Evolutionary conservation across 148 eudicot genomes (phyloP), one percentile per base, ranked within the genome.

Genomic region (Rhododendron mucronatum): DNA sequence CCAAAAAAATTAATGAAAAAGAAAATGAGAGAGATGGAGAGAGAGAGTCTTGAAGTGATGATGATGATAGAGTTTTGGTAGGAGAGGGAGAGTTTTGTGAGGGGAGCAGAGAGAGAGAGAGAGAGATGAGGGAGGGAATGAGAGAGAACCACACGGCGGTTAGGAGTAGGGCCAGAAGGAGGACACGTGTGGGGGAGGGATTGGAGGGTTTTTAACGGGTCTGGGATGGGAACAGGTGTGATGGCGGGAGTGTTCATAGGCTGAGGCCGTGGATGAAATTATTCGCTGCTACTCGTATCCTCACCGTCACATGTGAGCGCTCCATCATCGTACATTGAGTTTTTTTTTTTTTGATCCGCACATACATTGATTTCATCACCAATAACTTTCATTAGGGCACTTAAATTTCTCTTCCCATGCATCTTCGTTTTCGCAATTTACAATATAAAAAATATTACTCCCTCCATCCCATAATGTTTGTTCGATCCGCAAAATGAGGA

Each of bases 61-160:
- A 61, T 53, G 9, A 53, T 53, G 59, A 53, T 53, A 65, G 83
- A 84, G 83, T 55, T 74, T 41, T 59, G 82, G 85, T 37, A 78
- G 79, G 83, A 78, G 76, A 30, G 35, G 59, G 85, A 87, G 33
- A 61, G 78, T 50, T 78, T 41, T 12, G 76, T 48, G 50, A 14
- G 35, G 21, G 80, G 20, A 35, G 51, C 7, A 51, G 73, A 35
- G 33, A 76, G 48, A 75, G 26, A 51, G 26, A 51, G 20, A 63
- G 35, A 21, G 10, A 39, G 80, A 10, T 51, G 87, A 65, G 61
- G 51, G 45, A 1, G 15, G 44, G 61, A 55, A 13, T 39, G 75
- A 50, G 59, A 53, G 86, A 61, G 82, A 83, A 84, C 37, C 81
- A 77, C 61, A 84, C 81, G 90, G 90, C 90, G 78, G 91, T 90